Percentiles rank a stretch among this genome's conserved stretches.
Evolutionary conservation across 345 rosid species (phyloP).

Genomic region (Murraya paniculata): DNA sequence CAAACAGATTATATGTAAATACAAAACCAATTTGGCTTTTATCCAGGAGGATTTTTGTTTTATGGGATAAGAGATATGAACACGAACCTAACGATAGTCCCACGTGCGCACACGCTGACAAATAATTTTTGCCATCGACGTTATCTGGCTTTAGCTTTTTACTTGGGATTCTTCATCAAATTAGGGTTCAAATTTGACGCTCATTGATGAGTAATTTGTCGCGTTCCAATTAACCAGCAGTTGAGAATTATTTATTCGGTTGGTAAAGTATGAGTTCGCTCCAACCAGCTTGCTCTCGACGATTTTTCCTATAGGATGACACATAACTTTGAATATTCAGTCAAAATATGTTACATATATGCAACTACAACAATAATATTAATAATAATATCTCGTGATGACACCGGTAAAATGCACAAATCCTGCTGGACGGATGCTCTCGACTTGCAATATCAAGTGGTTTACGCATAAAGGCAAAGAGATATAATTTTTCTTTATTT

Average conservation of each 20-base stretch:
- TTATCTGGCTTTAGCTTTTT: not conserved
- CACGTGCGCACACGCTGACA: not conserved
- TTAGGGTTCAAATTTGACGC: not conserved
- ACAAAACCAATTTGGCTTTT: not conserved
- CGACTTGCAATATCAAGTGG: not conserved
- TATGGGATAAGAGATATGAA: not conserved
- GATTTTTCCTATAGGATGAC: constrained; percentile 16
- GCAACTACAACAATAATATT: not conserved
- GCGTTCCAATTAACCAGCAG: not conserved
- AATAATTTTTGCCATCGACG: not conserved
- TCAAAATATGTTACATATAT: too few relatives aligned
- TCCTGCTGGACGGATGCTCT: too few relatives aligned
- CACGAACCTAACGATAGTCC: not conserved
- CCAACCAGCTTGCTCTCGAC: not conserved
- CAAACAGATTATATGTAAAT: not conserved
- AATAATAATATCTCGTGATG: too few relatives aligned
- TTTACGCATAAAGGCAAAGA: not conserved
- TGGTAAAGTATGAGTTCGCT: not conserved
- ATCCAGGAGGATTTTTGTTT: constrained; percentile 1
- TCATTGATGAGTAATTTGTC: not conserved
- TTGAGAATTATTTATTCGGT: not conserved
- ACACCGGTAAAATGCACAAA: too few relatives aligned
- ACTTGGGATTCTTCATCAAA: constrained; percentile 19
- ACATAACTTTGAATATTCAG: not conserved
- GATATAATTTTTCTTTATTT: not conserved